A percentile compares a stretch with the other conserved stretches of the same genome.
These are phyloP conservation scores for Chenopodium album DNA, from an alignment of 148 eudicot species.

Conservation along the genomic window DNA sequence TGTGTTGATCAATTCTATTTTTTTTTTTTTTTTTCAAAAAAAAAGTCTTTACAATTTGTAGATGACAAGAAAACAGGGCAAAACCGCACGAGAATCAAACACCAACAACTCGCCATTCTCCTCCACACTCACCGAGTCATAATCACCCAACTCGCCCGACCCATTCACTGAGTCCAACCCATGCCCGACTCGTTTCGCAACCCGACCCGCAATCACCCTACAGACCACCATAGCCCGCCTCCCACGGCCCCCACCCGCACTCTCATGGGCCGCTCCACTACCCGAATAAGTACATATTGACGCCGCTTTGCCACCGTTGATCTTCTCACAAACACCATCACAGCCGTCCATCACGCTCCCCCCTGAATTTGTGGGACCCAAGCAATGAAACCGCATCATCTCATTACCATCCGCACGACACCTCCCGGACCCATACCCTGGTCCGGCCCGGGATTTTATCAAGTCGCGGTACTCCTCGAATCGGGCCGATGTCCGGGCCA, in stretches of 20 bases:
- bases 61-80: constrained; percentile 90
- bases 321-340: constrained; percentile 43
- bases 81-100: constrained; percentile 82
- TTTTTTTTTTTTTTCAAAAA: neutral
- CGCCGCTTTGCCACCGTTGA: constrained; percentile 42
- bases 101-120: constrained; percentile 80
- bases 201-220: constrained; percentile 93
- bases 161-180: constrained; percentile 56
- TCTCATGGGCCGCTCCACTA: constrained; percentile 80
- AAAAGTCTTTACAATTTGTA: constrained; percentile 62
- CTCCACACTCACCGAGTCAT: constrained; percentile 64
- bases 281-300: constrained; percentile 63
- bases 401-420: constrained; percentile 95
- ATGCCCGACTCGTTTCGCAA: constrained; percentile 35
- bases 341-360: constrained; percentile 36
- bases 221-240: constrained; percentile 79
- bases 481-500: constrained; percentile 46
- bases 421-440: constrained; percentile 49
- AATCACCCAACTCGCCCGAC: constrained; percentile 38
- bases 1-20: constrained; percentile 26
- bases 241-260: constrained; percentile 70
- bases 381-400: constrained; percentile 84
- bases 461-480: constrained; percentile 76
- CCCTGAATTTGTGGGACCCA: constrained; percentile 43
- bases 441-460: constrained; percentile 44